phyloP scores from a whole-genome alignment of 331 rosid species.

The Rosa hybrid region DNA sequence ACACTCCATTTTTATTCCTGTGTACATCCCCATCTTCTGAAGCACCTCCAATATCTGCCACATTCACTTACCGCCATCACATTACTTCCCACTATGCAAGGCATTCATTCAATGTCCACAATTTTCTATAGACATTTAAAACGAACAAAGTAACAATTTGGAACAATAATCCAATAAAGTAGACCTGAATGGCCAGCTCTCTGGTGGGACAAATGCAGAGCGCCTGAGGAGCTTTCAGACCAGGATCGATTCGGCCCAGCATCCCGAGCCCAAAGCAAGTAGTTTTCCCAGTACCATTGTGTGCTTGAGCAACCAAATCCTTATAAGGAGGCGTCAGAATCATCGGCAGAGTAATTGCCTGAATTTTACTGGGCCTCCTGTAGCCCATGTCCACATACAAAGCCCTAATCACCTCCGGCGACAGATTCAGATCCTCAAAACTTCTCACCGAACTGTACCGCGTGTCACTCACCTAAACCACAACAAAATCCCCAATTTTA shows the following conservation, averaged over 20 bases:
- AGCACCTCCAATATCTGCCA: constrained; percentile 69
- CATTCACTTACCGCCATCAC: constrained; percentile 3
- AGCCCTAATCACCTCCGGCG: constrained; percentile 64
- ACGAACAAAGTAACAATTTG: background rate
- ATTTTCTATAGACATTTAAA: background rate
- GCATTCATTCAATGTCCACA: background rate
- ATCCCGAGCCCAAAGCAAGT: constrained; percentile 84
- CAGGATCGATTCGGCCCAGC: constrained; percentile 75
- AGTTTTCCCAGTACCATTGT: constrained; percentile 88
- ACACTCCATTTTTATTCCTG: constrained; percentile 61
- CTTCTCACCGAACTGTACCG: constrained; percentile 49
- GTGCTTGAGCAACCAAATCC: constrained; percentile 83
- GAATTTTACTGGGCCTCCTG: constrained; percentile 77
- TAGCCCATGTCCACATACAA: constrained; percentile 72
- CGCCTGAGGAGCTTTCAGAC: constrained; percentile 67
- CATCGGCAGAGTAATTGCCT: constrained; percentile 79
- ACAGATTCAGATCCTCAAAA: constrained; percentile 59
- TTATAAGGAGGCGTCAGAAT: constrained; percentile 62
- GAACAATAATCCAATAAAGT: background rate
- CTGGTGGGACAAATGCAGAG: constrained; percentile 85
- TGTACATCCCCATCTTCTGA: constrained; percentile 73
- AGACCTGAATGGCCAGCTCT: constrained; percentile 80
- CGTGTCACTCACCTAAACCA: constrained; percentile 46
- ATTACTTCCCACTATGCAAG: background rate
- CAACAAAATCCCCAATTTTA: constrained; percentile 20